Evolutionary conservation across 768 basidiomycete genomes (phyloP).

Genomic region (Trametopsis cervina): DNA sequence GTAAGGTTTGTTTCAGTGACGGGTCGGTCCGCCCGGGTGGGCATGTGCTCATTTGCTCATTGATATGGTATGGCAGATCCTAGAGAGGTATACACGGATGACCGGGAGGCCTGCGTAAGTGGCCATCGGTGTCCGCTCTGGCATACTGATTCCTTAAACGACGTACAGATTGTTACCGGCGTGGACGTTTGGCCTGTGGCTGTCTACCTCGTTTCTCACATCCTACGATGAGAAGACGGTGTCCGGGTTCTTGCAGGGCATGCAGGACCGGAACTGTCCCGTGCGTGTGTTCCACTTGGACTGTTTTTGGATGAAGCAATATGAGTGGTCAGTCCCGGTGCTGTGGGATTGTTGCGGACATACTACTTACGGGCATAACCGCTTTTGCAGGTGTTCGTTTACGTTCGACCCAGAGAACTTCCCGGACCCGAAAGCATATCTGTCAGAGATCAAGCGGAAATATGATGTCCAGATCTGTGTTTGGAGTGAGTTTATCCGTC

Average conservation of each 20-base stretch:
- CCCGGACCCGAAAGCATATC: constrained; percentile 62
- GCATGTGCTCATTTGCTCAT: too few relatives aligned
- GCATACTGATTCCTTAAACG: constrained; percentile 8
- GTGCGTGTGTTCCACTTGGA: constrained; percentile 73
- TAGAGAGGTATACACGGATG: constrained; percentile 54
- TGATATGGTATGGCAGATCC: too few relatives aligned
- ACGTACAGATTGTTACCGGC: constrained; percentile 48
- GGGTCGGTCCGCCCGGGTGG: background rate
- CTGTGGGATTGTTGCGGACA: background rate
- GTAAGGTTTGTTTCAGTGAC: constrained; percentile 37
- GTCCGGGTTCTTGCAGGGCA: constrained; percentile 61
- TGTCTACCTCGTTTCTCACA: constrained; percentile 73
- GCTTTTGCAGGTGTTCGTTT: constrained; percentile 51
- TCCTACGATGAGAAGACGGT: constrained; percentile 64
- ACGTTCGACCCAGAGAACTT: constrained; percentile 73
- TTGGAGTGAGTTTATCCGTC: constrained; percentile 43
- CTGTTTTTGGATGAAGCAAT: constrained; percentile 73
- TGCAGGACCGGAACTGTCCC: constrained; percentile 53
- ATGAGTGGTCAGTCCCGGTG: constrained; percentile 43
- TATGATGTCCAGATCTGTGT: constrained; percentile 68
- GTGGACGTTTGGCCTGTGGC: constrained; percentile 76
- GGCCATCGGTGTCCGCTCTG: background rate
- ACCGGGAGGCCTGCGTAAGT: constrained; percentile 56
- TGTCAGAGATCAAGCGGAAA: constrained; percentile 50
- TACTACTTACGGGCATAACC: too few relatives aligned